These are phyloP conservation scores for Closterium sp. DNA, from an alignment of 139 green algal species.

Conservation along the genomic window DNA sequence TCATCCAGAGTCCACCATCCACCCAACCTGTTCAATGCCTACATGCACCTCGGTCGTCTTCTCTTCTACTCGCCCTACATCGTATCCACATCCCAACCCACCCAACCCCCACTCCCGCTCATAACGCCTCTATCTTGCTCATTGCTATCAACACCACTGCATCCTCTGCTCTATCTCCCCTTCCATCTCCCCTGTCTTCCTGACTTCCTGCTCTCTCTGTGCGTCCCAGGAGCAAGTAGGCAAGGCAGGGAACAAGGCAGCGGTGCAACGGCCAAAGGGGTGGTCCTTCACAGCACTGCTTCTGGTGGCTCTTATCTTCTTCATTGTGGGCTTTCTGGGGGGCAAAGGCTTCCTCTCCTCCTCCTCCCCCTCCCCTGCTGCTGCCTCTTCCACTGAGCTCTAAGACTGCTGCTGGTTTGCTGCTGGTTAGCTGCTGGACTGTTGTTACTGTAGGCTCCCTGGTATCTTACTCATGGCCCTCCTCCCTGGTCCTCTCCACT, in stretches of 20 bases:
- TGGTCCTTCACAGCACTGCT: not conserved
- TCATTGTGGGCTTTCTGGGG: not conserved
- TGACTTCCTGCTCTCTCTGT: not conserved
- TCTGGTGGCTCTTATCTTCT: not conserved
- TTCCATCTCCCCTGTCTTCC: not conserved
- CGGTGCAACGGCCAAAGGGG: not conserved
- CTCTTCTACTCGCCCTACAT: no score
- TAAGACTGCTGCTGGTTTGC: not conserved
- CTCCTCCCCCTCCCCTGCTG: not conserved
- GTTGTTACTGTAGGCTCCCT: no score
- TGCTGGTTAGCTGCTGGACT: no score
- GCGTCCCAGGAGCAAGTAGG: not conserved
- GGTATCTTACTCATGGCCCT: no score
- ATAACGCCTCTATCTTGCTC: no score
- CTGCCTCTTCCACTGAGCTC: not conserved
- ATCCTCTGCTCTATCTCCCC: not conserved
- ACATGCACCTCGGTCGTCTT: no score
- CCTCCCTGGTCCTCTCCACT: no score
- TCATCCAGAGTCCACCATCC: not conserved
- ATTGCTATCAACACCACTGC: no score
- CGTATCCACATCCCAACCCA: no score
- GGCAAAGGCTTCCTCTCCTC: not conserved
- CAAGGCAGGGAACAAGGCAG: not conserved
- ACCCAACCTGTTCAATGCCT: no score
- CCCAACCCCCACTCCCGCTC: no score